Percentiles rank a stretch among this genome's conserved stretches.
Evolutionary conservation across 164 flowering plant genomes (phyloP).

Genomic region (Vitis cinerea): DNA sequence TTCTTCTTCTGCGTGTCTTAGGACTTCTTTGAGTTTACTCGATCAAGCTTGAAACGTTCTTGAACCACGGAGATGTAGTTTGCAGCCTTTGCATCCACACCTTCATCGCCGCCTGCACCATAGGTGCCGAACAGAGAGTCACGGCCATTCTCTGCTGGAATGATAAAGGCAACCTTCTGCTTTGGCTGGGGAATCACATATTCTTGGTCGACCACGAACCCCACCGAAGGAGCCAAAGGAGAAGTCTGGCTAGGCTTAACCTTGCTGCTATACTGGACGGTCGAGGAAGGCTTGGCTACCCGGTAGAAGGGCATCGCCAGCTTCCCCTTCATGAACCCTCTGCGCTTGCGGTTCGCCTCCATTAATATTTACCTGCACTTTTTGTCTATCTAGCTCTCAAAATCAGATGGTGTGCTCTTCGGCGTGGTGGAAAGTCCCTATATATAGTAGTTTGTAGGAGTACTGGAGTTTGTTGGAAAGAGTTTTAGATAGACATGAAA

Average conservation of each 20-base stretch:
- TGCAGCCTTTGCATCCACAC: constrained; percentile 51
- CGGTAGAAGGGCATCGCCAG: constrained; percentile 33
- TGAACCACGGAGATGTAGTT: constrained; percentile 58
- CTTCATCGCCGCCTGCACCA: constrained; percentile 34
- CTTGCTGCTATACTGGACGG: constrained; percentile 20
- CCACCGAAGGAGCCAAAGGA: constrained; percentile 21
- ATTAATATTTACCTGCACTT: constrained; percentile 7
- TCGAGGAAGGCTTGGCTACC: constrained; percentile 22
- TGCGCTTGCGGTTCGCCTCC: constrained; percentile 40
- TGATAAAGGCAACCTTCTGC: constrained; percentile 26
- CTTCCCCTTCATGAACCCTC: constrained; percentile 50
- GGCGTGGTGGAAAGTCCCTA: constrained; percentile 2
- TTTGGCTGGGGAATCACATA: constrained; percentile 20
- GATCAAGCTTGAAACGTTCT: constrained; percentile 60
- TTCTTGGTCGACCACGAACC: constrained; percentile 33
- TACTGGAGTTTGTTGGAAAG: not conserved
- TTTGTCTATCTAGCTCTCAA: not conserved
- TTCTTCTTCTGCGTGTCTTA: constrained; percentile 4
- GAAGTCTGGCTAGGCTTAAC: constrained; percentile 30
- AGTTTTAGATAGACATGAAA: constrained; percentile 11
- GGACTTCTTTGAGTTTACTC: constrained; percentile 24
- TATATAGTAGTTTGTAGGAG: constrained; percentile 14
- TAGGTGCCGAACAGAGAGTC: constrained; percentile 8
- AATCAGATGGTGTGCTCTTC: not conserved
- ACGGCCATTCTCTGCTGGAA: constrained; percentile 17